phyloP scores from a whole-genome alignment of 345 rosid species.

The Arabidopsis thaliana region DNA sequence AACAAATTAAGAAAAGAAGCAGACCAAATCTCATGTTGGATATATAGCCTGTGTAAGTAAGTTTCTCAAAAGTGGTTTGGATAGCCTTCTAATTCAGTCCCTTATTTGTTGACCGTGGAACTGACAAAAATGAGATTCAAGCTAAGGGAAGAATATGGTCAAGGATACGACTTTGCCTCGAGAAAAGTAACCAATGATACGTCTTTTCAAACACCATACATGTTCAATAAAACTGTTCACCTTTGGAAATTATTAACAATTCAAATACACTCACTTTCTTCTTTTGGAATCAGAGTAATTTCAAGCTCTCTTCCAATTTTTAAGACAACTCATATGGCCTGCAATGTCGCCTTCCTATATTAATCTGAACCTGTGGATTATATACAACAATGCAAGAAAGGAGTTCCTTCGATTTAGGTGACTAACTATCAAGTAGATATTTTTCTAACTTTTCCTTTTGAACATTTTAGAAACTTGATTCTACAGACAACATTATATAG shows the following conservation, averaged over 20 bases:
- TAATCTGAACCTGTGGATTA: not conserved
- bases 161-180: not conserved
- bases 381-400: not conserved
- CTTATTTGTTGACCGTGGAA: no score
- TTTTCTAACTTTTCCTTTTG: not conserved
- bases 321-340: not conserved
- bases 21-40: not conserved
- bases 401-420: not conserved
- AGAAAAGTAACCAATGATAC: not conserved
- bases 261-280: not conserved
- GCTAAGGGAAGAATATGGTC: not conserved
- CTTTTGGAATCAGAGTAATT: not conserved
- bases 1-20: not conserved
- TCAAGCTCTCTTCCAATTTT: not conserved
- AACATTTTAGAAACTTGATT: not conserved
- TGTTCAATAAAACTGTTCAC: not conserved
- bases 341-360: not conserved
- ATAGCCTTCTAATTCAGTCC: no score
- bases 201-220: not conserved
- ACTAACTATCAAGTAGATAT: conserved; percentile 1
- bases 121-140: not conserved
- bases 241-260: not conserved
- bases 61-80: no score
- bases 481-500: conserved; percentile 19
- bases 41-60: not conserved